Base-by-base conservation (phyloP, 2,329 filamentous ascomycete species). In the Ceratocystis papillata region DNA sequence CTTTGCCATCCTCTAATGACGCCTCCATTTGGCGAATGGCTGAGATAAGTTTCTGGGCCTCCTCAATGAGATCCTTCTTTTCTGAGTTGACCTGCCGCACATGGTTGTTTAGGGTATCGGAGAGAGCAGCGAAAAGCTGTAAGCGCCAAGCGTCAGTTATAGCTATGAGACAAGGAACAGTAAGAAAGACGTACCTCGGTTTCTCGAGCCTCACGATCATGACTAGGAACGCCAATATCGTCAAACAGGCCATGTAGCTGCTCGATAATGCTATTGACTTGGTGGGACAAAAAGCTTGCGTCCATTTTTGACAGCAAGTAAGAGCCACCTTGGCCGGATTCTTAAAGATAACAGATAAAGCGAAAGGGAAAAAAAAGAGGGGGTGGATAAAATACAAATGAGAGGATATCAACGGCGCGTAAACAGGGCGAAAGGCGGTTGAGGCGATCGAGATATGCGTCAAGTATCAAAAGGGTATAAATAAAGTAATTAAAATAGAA, bases 171-270 rank as follows among this genome's bases (percentile, higher is more conserved):
- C n/a, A 8, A 25, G 7, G 48, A 22, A 3, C 20, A 7, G 10
- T 7, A 15, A 10, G 8, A 33, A 65, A 68, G 68, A 63, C 82
- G 73, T 79, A 95, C 92, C 85, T 96, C 90, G 74, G 89, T 84
- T 75, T 97, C 93, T 72, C 94, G 83, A 62, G 84, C 82, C 74
- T 97, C 91, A 73, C 94, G 88, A 76, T 97, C 94, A 85, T 96
- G 91, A 73, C 80, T 85, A 33, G 93, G 85, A n/a, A 99, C 89
- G 67, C 94, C 94, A 73, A 99, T 99, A 74, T 99, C 93, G 75
- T 99, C 94, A 73, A 96, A 99, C 67, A 97, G 83, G 70, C 88
- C 89, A 77, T 97, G 93, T 68, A 99, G 83, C 77, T 96, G 91
- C 76, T 85, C 85, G 74, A 97, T 91, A 74, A 96, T 96, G 72